Conservation (phyloP, 108 stramenopile species). For the Epipyxis sp. region DNA sequence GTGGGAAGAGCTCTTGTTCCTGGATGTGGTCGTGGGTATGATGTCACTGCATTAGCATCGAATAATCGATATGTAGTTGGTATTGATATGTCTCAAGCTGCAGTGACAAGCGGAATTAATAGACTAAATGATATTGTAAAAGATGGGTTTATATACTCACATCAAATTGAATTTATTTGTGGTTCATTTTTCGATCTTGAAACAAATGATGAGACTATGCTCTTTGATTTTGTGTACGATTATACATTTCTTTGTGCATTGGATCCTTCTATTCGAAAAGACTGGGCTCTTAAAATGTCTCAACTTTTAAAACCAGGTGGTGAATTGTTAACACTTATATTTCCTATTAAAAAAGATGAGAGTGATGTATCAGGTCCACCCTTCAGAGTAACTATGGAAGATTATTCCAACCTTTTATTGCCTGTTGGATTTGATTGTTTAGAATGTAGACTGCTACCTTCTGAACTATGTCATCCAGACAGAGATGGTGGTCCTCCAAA, state of each 20-base stretch:
- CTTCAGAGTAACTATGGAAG: not conserved
- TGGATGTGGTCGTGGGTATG: conserved; percentile 31
- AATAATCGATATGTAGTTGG: conserved; percentile 1
- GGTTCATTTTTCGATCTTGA: not conserved
- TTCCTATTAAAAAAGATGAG: not conserved
- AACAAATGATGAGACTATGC: not conserved
- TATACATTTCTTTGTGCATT: conserved; percentile 34
- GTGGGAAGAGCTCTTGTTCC: conserved; percentile 19
- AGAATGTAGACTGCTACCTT: not conserved
- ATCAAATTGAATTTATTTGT: not conserved
- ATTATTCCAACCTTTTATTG: not conserved
- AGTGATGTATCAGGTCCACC: conserved; percentile 1
- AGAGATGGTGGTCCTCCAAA: conserved; percentile 13
- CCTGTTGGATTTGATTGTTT: not conserved
- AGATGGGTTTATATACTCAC: too few relatives aligned
- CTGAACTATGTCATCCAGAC: not conserved
- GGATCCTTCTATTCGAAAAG: conserved; percentile 26
- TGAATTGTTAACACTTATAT: conserved; percentile 9
- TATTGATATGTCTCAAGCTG: conserved; percentile 15
- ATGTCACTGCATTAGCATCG: not conserved
- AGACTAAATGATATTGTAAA: not conserved
- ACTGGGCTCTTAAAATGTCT: conserved; percentile 30
- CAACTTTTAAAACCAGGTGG: conserved; percentile 13
- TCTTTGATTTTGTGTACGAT: conserved; percentile 33
- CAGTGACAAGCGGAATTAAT: not conserved